phyloP scores from a whole-genome alignment of 148 eudicot genomes.

The Vaccinium corymbosum region DNA sequence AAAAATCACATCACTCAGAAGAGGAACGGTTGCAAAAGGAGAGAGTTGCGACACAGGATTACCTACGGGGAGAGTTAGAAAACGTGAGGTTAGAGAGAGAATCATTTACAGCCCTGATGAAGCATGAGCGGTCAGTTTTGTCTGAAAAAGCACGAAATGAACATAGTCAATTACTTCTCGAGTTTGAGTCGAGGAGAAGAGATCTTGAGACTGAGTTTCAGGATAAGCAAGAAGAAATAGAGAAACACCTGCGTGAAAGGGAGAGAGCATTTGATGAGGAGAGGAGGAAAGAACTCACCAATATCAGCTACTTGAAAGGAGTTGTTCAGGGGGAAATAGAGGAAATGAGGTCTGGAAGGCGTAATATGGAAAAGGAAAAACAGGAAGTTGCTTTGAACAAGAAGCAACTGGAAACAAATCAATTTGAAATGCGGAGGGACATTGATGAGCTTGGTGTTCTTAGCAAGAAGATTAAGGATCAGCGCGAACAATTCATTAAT shows the following conservation, averaged over 20 bases:
- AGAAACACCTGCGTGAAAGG: slow-evolving; percentile 46
- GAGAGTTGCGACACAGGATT: slow-evolving; percentile 44
- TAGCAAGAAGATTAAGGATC: slow-evolving; percentile 62
- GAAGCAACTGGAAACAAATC: slow-evolving; percentile 57
- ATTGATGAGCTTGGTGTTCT: slow-evolving; percentile 60
- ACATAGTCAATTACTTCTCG: slow-evolving; percentile 43
- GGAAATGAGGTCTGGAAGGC: slow-evolving; percentile 44
- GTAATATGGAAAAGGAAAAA: slow-evolving; percentile 53
- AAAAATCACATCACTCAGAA: slow-evolving; percentile 39
- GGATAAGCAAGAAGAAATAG: slow-evolving; percentile 52
- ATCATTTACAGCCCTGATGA: slow-evolving; percentile 68
- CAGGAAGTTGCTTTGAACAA: slow-evolving; percentile 48
- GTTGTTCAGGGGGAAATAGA: slow-evolving; percentile 43
- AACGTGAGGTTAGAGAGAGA: slow-evolving; percentile 55
- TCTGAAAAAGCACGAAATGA: slow-evolving; percentile 51
- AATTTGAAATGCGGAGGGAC: slow-evolving; percentile 68
- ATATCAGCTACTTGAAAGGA: slow-evolving; percentile 47
- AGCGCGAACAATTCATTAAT: slow-evolving; percentile 48
- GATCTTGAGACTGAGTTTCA: slow-evolving; percentile 54
- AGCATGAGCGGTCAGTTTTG: slow-evolving; percentile 49
- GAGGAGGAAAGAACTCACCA: slow-evolving; percentile 35
- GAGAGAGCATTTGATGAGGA: slow-evolving; percentile 61
- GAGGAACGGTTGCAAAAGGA: slow-evolving; percentile 60
- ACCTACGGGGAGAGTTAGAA: slow-evolving; percentile 46
- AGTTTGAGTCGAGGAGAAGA: slow-evolving; percentile 54